Evolutionary conservation across 2,329 filamentous ascomycete species (phyloP), one percentile per base, ranked within the genome.

Genomic region (Torrubiella hemipterigena): DNA sequence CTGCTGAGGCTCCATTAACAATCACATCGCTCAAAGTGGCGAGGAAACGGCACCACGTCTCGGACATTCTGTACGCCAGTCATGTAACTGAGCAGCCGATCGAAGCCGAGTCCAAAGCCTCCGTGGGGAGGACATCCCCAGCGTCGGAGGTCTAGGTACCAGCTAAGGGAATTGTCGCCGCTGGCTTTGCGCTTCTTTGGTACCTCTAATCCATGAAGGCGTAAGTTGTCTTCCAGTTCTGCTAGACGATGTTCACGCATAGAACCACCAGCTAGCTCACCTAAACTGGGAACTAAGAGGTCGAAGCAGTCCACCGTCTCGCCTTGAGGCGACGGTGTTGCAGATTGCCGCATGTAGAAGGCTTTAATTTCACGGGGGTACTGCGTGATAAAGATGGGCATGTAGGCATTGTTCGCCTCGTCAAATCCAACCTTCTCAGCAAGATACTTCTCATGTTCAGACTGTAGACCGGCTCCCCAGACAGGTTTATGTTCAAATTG

Each of bases 81-180:
- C 33, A 95, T 64, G 58, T 93, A 94, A 48, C 80, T 78, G 44
- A 94, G 56, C 40, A 94, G 67, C 33, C 87, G 73, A 62, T 95
- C 87, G 50, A 93, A 93, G 7, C 87, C 87, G 34, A 95, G 55
- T 3, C 87, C 87, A 50, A 93, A 95, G 1, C 87, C 87, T 25
- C 87, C 87, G 47, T 94, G 87, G 21, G 85, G 85, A 34, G 85
- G 83, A 43, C 80, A 87, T n/a, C 87, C 87, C 72, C 85, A 95
- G 42, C 80, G 77, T 38, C 87, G 76, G 38, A 95, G 67, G 52
- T 95, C 86, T 16, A 84, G 63, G 51, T 94, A 95, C 87, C 87
- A 95, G 42, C 79, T 72, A 33, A 94, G 55, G 18, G 20, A 30
- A 29, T 25, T 35, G 26, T 20, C 32, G 14, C 42, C 46, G n/a